Evolutionary conservation across 2,329 filamentous ascomycete genomes (phyloP).

Genomic region (Colletotrichum australisinense): DNA sequence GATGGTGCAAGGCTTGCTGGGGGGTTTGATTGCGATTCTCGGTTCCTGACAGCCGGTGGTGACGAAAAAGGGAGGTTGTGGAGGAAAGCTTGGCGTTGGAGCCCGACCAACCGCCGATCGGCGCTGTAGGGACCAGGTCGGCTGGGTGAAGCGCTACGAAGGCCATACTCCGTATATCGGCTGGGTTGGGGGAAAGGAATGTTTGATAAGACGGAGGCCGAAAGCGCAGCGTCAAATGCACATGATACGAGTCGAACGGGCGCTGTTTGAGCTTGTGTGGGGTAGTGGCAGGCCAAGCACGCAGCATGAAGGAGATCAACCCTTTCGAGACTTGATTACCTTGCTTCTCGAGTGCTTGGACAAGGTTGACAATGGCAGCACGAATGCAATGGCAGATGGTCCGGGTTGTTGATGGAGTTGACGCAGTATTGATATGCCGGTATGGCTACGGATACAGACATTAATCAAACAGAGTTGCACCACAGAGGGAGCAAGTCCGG

Average conservation of each 20-base stretch:
- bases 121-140: slow-evolving; percentile 16
- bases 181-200: slow-evolving; percentile 29
- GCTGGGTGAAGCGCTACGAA: neutral
- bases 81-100: slow-evolving; percentile 24
- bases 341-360: neutral
- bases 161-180: slow-evolving; percentile 22
- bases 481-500: slow-evolving; percentile 8
- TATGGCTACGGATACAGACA: slow-evolving; percentile 3
- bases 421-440: slow-evolving; percentile 20
- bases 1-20: slow-evolving; percentile 14
- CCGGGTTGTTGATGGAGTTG: neutral
- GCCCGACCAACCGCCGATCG: slow-evolving; percentile 26
- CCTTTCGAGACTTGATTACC: neutral
- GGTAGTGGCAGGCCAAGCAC: slow-evolving; percentile 4
- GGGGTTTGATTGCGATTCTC: slow-evolving; percentile 25
- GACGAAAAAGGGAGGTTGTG: slow-evolving; percentile 20
- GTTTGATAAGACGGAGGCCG: slow-evolving; percentile 26
- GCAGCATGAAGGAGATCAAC: neutral
- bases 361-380: neutral
- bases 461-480: slow-evolving; percentile 23
- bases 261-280: slow-evolving; percentile 23
- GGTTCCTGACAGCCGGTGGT: slow-evolving; percentile 24
- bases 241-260: slow-evolving; percentile 26
- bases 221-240: slow-evolving; percentile 27
- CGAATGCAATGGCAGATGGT: neutral